A percentile compares a stretch with the other conserved stretches of the same genome.
Evolutionary conservation across 2,329 filamentous ascomycete genomes (phyloP).

Genomic region (Ophidiomyces ophidiicola): DNA sequence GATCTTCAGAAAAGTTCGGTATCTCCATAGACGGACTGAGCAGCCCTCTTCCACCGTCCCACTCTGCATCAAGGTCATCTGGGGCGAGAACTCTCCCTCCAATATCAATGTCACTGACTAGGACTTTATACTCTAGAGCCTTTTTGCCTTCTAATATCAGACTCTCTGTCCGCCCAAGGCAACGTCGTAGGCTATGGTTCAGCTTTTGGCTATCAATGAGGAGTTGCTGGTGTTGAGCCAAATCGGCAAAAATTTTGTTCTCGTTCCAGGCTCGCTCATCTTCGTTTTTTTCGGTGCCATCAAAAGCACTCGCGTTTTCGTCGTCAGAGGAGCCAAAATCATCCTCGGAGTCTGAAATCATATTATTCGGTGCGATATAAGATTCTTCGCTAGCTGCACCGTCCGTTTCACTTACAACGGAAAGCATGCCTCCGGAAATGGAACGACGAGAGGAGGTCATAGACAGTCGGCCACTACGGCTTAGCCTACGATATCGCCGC

Average conservation of each 20-base stretch:
- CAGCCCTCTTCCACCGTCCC: constrained; percentile 24
- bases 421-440: constrained; percentile 33
- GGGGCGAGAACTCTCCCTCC: constrained; percentile 65
- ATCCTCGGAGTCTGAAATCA: constrained; percentile 28
- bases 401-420: constrained; percentile 37
- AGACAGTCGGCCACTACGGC: constrained; percentile 64
- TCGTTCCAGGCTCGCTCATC: constrained; percentile 62
- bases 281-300: constrained; percentile 30
- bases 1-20: neutral
- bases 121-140: constrained; percentile 71
- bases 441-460: constrained; percentile 39
- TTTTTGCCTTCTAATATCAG: constrained; percentile 81
- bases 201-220: constrained; percentile 86
- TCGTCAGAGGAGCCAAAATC: constrained; percentile 30
- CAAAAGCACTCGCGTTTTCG: constrained; percentile 25
- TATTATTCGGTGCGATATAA: constrained; percentile 21
- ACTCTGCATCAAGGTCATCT: constrained; percentile 46
- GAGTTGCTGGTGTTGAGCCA: constrained; percentile 78
- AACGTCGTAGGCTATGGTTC: constrained; percentile 85
- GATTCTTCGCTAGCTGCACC: constrained; percentile 27
- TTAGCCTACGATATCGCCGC: constrained; percentile 73
- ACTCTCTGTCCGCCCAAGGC: constrained; percentile 77
- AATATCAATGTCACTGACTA: constrained; percentile 64
- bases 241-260: constrained; percentile 67
- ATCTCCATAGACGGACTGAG: constrained; percentile 21